Conservation (phyloP, 345 rosid genomes). For the Eucalyptus microcorys region DNA sequence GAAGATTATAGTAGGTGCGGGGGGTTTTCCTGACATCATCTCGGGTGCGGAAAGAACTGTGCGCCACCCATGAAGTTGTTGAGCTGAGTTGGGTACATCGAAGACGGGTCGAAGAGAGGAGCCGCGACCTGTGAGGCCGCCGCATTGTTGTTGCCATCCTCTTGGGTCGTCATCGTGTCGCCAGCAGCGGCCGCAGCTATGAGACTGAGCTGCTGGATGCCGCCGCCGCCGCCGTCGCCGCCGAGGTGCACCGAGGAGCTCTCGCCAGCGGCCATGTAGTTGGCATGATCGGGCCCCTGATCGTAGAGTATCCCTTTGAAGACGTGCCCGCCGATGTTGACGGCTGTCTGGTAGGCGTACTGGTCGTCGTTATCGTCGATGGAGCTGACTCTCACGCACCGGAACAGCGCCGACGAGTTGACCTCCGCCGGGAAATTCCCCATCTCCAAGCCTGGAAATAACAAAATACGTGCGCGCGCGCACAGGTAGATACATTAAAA, state of each 20-base stretch:
- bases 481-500: background rate
- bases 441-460: conserved; percentile 53
- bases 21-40: conserved; percentile 9
- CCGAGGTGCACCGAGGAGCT: conserved; percentile 37
- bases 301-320: conserved; percentile 91
- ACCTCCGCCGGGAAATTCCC: conserved; percentile 67
- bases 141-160: background rate
- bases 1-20: background rate
- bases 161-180: background rate
- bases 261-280: conserved; percentile 26
- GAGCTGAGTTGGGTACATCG: conserved; percentile 40
- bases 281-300: conserved; percentile 56
- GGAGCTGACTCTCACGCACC: conserved; percentile 65
- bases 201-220: conserved; percentile 14
- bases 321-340: conserved; percentile 78
- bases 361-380: conserved; percentile 64
- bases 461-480: background rate
- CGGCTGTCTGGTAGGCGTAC: conserved; percentile 77
- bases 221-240: conserved; percentile 7
- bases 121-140: conserved; percentile 3
- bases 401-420: conserved; percentile 57
- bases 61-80: conserved; percentile 54
- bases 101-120: conserved; percentile 36
- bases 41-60: conserved; percentile 56
- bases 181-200: background rate